Evolutionary conservation across 768 basidiomycete species (phyloP), one percentile per base, ranked within the genome.

Genomic region (Multifurca ochricompacta): DNA sequence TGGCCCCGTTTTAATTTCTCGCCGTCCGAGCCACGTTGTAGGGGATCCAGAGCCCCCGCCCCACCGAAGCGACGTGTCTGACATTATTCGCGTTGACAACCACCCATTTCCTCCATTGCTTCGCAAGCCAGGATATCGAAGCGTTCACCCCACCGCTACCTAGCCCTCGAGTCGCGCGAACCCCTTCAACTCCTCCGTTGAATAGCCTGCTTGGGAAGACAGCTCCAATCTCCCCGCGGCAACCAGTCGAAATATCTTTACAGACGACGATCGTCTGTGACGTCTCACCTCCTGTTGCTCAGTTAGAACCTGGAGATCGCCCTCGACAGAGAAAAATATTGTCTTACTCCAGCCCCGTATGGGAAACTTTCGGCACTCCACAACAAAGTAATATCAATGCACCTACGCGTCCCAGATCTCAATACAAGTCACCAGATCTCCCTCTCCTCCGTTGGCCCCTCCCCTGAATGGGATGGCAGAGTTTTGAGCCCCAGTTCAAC

Each of bases 301-400:
- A 51, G 18, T n/a, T 28, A 39, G 32, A 41, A 28, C 23, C 18
- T 34, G 32, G 6, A 8, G 25, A 46, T 34, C 50, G 10, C n/a
- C 25, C 4, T 25, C 49, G 37, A 23, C 41, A 35, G 25, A 31
- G 27, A 35, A 56, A 44, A 28, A 56, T 56, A 28, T 18, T 56
- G 25, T 56, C 55, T 13, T 56, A 42, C 39, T 56, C 55, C 14
- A 56, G 27, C 37, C 50, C 55, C 41, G 4, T 56, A 31, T 56
- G 55, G 55, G 45, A 8, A 42, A 56, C 50, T 7, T 46, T 56
- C 4, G 44, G 55, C 19, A 4, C 37, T 11, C 31, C 18, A n/a
- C 36, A 4, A 37, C 3, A 36, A 34, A 36, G 14, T 16, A 30
- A 21, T 19, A 19, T 0, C 11, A 7, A 11, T 28, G 31, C 32